Percentiles rank a stretch among this genome's conserved stretches.
phyloP scores from a whole-genome alignment of 768 basidiomycete genomes.

The Macrolepiota dolichaula region DNA sequence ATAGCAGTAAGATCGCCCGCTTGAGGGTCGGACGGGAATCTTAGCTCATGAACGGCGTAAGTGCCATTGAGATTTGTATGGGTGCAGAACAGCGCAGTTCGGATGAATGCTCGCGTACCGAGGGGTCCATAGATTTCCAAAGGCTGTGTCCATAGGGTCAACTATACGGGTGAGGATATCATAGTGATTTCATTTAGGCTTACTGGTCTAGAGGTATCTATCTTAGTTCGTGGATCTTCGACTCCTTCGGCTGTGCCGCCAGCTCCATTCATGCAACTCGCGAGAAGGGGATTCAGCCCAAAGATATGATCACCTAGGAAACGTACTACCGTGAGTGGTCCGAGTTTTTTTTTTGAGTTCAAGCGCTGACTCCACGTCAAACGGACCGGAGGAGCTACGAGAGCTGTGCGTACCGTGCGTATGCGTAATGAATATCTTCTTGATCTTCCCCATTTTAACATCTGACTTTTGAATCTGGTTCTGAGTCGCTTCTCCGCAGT shows the following conservation, averaged over 20 bases:
- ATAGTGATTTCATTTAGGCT: background rate
- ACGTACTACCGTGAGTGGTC: conserved; percentile 5
- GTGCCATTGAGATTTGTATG: conserved; percentile 61
- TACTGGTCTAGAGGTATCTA: conserved; percentile 31
- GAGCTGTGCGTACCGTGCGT: conserved; percentile 61
- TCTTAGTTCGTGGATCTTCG: conserved; percentile 56
- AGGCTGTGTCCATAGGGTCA: conserved; percentile 33
- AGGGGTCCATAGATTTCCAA: conserved; percentile 85
- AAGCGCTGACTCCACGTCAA: background rate
- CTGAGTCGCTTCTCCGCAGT: conserved; percentile 84
- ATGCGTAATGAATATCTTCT: conserved; percentile 87
- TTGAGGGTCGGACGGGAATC: conserved; percentile 55
- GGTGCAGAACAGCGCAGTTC: conserved; percentile 63
- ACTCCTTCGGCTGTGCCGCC: conserved; percentile 57
- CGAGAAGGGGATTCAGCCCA: conserved; percentile 67
- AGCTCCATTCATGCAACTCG: conserved; percentile 68
- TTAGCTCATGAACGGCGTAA: conserved; percentile 84
- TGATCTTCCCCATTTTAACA: conserved; percentile 77
- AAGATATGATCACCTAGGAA: conserved; percentile 79
- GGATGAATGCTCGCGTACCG: conserved; percentile 79
- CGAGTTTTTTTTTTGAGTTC: background rate
- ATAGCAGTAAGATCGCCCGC: conserved; percentile 47
- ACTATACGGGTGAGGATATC: background rate
- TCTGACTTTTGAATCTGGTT: conserved; percentile 68
- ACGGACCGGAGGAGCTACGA: background rate